Evolutionary conservation across 2,329 filamentous ascomycete genomes (phyloP).

Genomic region (Penicillium sp.): DNA sequence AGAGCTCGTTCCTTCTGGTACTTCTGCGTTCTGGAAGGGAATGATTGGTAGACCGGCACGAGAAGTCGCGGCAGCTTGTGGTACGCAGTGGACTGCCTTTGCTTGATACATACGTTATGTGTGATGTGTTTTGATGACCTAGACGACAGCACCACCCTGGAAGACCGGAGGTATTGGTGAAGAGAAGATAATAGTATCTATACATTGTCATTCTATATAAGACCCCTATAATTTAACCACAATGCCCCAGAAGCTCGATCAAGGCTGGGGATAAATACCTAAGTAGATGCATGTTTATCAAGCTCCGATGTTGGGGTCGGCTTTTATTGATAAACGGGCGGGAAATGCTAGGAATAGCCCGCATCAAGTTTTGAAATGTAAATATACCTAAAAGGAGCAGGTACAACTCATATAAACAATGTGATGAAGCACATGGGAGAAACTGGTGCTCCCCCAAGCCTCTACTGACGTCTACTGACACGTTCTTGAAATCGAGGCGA

Average conservation of each 20-base stretch:
- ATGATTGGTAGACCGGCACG: slow-evolving; percentile 18
- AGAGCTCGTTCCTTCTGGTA: slow-evolving; percentile 24
- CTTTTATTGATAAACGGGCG: neutral
- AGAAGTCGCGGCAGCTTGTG: slow-evolving; percentile 11
- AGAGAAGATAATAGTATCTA: neutral
- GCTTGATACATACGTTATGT: neutral
- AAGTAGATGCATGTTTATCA: neutral
- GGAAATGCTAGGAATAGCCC: neutral
- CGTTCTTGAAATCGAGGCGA: too few species aligned
- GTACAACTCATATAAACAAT: too few species aligned
- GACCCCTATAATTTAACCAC: neutral
- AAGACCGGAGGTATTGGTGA: too few species aligned
- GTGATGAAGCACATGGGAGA: too few species aligned
- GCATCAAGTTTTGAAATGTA: neutral
- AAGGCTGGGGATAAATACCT: neutral
- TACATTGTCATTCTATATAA: neutral
- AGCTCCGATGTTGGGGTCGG: neutral
- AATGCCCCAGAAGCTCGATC: neutral
- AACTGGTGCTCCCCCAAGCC: too few species aligned
- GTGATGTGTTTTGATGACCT: neutral
- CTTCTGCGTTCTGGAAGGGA: slow-evolving; percentile 25
- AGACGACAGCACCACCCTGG: neutral
- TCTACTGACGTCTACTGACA: too few species aligned
- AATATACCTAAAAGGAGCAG: neutral
- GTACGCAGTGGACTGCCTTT: slow-evolving; percentile 13